Percentiles rank a stretch among this genome's conserved stretches.
phyloP scores from a whole-genome alignment of 176 grass and related monocot species.

The Neostapfia colusana region DNA sequence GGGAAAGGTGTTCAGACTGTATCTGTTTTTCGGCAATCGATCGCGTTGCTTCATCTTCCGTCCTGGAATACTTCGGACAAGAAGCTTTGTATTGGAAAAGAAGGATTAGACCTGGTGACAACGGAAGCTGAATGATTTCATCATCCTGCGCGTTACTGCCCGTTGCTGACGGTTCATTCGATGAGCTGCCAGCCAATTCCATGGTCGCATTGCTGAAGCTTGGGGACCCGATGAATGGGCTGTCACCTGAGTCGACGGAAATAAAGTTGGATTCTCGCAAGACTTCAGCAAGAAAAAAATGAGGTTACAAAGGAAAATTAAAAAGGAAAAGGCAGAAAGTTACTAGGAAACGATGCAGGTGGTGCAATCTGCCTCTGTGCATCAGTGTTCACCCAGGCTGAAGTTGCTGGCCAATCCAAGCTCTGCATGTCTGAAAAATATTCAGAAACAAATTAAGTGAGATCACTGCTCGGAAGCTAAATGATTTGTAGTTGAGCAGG shows the following conservation, averaged over 20 bases:
- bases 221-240: slow-evolving; percentile 11
- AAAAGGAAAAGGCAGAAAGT: neutral
- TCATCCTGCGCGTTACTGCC: neutral
- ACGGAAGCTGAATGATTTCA: slow-evolving; percentile 37
- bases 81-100: neutral
- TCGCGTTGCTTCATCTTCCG: neutral
- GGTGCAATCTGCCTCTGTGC: slow-evolving; percentile 5
- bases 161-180: neutral
- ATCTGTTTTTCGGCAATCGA: neutral
- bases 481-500: neutral
- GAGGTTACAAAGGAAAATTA: neutral
- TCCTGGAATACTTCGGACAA: neutral
- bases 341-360: slow-evolving; percentile 32
- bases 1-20: neutral
- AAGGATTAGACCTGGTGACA: slow-evolving; percentile 37
- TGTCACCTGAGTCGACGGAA: slow-evolving; percentile 22
- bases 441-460: neutral
- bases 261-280: neutral
- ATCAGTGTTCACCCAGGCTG: slow-evolving; percentile 27
- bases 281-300: neutral
- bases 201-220: slow-evolving; percentile 18
- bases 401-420: slow-evolving; percentile 45
- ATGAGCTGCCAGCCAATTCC: slow-evolving; percentile 16
- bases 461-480: neutral
- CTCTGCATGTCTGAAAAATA: slow-evolving; percentile 35